Percentiles rank a stretch among this genome's conserved stretches.
These are phyloP conservation scores for Penicillium atrosanguineum DNA, from an alignment of 495 filamentous ascomycete species.

Conservation along the genomic window DNA sequence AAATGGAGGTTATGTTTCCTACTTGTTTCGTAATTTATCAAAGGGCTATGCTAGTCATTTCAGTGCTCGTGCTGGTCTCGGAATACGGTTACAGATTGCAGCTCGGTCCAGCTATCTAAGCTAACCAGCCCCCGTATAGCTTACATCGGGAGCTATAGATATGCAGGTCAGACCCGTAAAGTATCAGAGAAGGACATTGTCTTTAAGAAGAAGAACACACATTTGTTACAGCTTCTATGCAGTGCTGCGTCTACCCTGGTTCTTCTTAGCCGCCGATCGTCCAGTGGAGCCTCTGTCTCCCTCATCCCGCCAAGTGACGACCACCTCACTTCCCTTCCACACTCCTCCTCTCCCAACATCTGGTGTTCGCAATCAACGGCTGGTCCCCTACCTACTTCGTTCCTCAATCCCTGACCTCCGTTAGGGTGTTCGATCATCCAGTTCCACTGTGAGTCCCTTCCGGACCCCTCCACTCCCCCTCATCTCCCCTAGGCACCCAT, in stretches of 20 bases:
- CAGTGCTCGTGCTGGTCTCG: background rate
- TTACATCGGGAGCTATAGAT: background rate
- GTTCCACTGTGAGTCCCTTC: conserved; percentile 16
- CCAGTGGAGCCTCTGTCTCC: conserved; percentile 35
- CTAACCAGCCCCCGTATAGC: background rate
- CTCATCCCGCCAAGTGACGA: conserved; percentile 39
- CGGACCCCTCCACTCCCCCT: conserved; percentile 14
- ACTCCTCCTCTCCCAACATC: conserved; percentile 19
- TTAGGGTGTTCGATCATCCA: conserved; percentile 9
- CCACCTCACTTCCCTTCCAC: conserved; percentile 32
- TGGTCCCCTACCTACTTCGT: conserved; percentile 13
- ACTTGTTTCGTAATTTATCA: no score
- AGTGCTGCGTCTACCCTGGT: conserved; percentile 17
- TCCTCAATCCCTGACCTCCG: conserved; percentile 8
- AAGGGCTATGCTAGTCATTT: no score
- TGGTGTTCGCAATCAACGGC: conserved; percentile 11
- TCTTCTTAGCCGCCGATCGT: conserved; percentile 44
- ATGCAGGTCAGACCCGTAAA: background rate
- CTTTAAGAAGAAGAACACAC: no score
- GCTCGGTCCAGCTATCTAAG: background rate
- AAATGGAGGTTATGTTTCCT: background rate
- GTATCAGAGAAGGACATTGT: no score
- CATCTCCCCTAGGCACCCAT: conserved; percentile 29
- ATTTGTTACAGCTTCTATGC: conserved; percentile 3
- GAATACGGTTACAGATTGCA: background rate